phyloP scores from a whole-genome alignment of 257 asterid species.

The Phtheirospermum japonicum region DNA sequence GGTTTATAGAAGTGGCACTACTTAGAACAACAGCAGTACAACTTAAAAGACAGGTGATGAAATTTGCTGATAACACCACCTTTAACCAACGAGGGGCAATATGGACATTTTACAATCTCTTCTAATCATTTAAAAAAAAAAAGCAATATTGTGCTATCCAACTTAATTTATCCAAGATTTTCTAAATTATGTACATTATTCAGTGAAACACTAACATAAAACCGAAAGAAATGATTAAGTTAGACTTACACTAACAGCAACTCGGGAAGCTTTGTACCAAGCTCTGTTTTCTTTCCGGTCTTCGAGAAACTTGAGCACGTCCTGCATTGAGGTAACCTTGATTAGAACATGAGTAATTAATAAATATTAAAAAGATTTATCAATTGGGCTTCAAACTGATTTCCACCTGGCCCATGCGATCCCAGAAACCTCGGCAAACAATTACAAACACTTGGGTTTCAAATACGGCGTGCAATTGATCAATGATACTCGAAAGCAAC shows the following conservation, averaged over 20 bases:
- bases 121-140: not conserved
- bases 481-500: conserved; percentile 50
- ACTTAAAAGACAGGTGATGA: too few relatives aligned
- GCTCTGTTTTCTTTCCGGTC: conserved; percentile 69
- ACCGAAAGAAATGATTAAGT: conserved; percentile 8
- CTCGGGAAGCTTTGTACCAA: conserved; percentile 84
- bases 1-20: not conserved
- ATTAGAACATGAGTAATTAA: conserved; percentile 7
- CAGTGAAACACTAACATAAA: not conserved
- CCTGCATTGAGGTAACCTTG: conserved; percentile 42
- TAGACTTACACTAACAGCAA: conserved; percentile 73
- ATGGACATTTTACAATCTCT: not conserved
- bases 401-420: conserved; percentile 89
- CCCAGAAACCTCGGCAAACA: conserved; percentile 86
- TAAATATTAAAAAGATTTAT: not conserved
- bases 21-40: not conserved
- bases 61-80: too few relatives aligned
- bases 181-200: too few relatives aligned
- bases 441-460: conserved; percentile 75
- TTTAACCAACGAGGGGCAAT: not conserved
- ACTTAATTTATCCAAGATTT: too few relatives aligned
- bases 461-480: conserved; percentile 57
- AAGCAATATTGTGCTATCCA: not conserved
- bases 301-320: conserved; percentile 65
- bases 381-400: not conserved